Evolutionary conservation across 495 filamentous ascomycete genomes (phyloP).

Genomic region (Cladorrhinum samala): DNA sequence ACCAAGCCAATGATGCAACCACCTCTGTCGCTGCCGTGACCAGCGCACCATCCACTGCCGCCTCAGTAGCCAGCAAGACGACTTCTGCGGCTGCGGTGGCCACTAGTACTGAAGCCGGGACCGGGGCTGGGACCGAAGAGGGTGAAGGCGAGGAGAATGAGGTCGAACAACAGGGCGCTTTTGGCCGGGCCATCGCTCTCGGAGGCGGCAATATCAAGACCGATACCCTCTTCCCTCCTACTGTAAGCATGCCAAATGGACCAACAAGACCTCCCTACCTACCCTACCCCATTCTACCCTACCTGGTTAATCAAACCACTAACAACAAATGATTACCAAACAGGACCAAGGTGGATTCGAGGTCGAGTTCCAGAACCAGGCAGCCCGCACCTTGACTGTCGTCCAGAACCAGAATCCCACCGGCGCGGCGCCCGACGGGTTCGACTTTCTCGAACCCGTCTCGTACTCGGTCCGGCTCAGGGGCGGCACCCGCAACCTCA

Average conservation of each 20-base stretch:
- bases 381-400: constrained; percentile 25
- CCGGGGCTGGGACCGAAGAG: constrained; percentile 6
- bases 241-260: no score
- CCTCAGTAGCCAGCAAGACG: constrained; percentile 1
- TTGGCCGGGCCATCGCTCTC: constrained; percentile 19
- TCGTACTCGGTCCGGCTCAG: constrained; percentile 30
- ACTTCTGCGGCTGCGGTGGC: constrained; percentile 10
- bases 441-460: constrained; percentile 28
- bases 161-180: constrained; percentile 21
- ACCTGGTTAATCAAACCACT: no score
- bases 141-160: constrained; percentile 21
- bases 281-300: no score
- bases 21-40: background rate
- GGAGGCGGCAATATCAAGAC: constrained; percentile 24
- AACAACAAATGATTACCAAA: no score
- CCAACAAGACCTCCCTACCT: no score
- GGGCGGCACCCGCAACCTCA: constrained; percentile 25
- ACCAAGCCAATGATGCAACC: background rate
- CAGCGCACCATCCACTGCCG: background rate
- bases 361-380: constrained; percentile 31
- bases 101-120: constrained; percentile 5
- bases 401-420: constrained; percentile 30
- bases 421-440: constrained; percentile 26
- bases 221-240: constrained; percentile 24
- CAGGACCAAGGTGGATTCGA: constrained; percentile 31